Evolutionary conservation across 129 eudicot genomes (phyloP), one percentile per base, ranked within the genome.

Genomic region (Scalesia atractyloides): DNA sequence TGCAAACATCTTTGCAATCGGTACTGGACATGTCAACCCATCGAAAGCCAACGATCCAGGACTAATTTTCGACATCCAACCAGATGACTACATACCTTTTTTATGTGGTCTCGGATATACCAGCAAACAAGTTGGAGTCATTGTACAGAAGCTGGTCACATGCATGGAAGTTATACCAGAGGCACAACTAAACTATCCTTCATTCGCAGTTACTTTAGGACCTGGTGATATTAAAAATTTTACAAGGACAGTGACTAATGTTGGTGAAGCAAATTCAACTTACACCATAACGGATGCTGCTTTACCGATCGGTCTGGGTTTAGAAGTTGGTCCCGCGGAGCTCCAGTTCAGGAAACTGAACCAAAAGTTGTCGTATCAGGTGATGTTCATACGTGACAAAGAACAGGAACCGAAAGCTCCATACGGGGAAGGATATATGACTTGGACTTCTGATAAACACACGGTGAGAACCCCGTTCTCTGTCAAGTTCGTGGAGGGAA

Each of bases 1-100:
- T 54, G 84, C 84, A 0, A 34, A 52, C 49, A 60, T 66, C 5
- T 75, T 81, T 36, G 81, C 84, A 33, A 33, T 36, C 3, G 84
- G 84, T 2, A 57, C 84, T 5, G 84, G 84, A 0, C 84, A 81
- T 3, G 81, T 81, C 13, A 75, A 81, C 59, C 81, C 81, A 0
- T 48, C 80, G 2, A 63, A 72, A 59, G 84, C 84, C 11, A 74
- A 9, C 20, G 76, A 81, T 26, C 84, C 84, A 0, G 84, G 84
- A 3, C 73, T 81, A 37, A 56, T 81, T 70, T 81, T 69, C n/a
- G 84, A 81, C 48, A 69, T 81, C 3, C 75, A 75, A 47, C 57
- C 81, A 0, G 17, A 70, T 0, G 77, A 81, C 22, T 81, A 81
- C 70, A 56, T 81, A 68, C 75, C 76, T 75, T 81, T 75, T 37